A percentile compares a stretch with the other conserved stretches of the same genome.
Evolutionary conservation across 208 protist genomes (phyloP).

Genomic region (Acanthamoeba lugdunensis): DNA sequence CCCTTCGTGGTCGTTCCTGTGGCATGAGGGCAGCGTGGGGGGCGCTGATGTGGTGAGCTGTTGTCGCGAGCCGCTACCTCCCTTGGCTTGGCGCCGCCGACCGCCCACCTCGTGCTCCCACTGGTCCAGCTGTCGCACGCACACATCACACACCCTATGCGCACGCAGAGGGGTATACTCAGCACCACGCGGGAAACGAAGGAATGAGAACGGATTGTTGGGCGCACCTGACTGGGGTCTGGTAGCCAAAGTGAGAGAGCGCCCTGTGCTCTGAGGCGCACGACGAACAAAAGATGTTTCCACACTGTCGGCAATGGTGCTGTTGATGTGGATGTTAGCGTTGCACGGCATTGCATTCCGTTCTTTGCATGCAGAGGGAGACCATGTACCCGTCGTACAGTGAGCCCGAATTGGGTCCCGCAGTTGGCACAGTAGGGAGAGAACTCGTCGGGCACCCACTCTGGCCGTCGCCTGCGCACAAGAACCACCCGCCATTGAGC

Average conservation of each 20-base stretch:
- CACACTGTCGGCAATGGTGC: conserved; percentile 29
- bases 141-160: conserved; percentile 4
- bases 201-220: too few relatives aligned
- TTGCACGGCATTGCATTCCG: too few relatives aligned
- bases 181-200: too few relatives aligned
- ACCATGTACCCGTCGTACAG: background rate
- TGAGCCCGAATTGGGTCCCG: conserved; percentile 2
- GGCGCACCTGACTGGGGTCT: background rate
- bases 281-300: conserved; percentile 7
- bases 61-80: too few relatives aligned
- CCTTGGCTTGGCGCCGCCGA: background rate
- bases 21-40: too few relatives aligned
- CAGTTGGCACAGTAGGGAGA: conserved; percentile 14
- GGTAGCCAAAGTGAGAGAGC: conserved; percentile 25
- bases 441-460: conserved; percentile 42
- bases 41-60: too few relatives aligned
- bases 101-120: background rate
- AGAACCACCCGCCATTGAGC: background rate
- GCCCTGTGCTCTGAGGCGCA: background rate
- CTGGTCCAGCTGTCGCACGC: conserved; percentile 15
- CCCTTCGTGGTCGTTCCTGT: too few relatives aligned
- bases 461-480: conserved; percentile 4
- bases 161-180: background rate
- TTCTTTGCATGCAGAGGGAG: background rate
- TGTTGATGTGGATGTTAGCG: background rate